Evolutionary conservation across 345 rosid species (phyloP), one percentile per base, ranked within the genome.

Genomic region (Lepidium aucheri): DNA sequence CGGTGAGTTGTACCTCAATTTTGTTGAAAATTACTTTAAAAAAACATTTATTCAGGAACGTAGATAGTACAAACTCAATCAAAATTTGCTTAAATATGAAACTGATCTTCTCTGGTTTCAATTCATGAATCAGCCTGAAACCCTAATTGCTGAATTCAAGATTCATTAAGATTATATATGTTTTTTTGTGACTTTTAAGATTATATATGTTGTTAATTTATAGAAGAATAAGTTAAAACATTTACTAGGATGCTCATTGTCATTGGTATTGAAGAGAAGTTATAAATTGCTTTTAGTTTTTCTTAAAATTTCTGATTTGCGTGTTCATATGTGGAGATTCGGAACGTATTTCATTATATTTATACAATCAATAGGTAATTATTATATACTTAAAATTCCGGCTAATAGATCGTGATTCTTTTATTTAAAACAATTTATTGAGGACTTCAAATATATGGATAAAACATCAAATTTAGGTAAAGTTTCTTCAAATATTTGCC

Each of bases 281-380:
- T 10, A 9, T 4, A 17, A 0, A 45, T 4, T 6, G 16, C 9
- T 9, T 53, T 32, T 3, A 32, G 1, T 28, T 22, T 22, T 46
- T 3, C 38, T 18, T 8, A 39, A 33, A 33, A 58, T 70, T 34
- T 61, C 12, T 15, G 38, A 61, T 24, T 52, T 24, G 61, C 43
- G 51, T 53, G 40, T 35, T 53, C 52, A 54, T 60, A 69, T 3
- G 67, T 60, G 74, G 67, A 51, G 60, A 51, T 44, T 70, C 62
- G 63, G 56, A 45, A 53, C 56, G 49, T 43, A 43, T 5, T 14
- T 43, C 44, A 60, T 51, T 51, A 42, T 52, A 9, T 1, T 47
- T 50, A 41, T 60, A 59, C 4, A 16, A 8, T 26, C 46, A 8
- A 10, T 24, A 35, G 10, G 7, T 16, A 50, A 11, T n/a, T 18